Percentiles rank a stretch among this genome's conserved stretches.
phyloP scores from a whole-genome alignment of 2,329 filamentous ascomycete species.

The Aaosphaeria pasadenensis region DNA sequence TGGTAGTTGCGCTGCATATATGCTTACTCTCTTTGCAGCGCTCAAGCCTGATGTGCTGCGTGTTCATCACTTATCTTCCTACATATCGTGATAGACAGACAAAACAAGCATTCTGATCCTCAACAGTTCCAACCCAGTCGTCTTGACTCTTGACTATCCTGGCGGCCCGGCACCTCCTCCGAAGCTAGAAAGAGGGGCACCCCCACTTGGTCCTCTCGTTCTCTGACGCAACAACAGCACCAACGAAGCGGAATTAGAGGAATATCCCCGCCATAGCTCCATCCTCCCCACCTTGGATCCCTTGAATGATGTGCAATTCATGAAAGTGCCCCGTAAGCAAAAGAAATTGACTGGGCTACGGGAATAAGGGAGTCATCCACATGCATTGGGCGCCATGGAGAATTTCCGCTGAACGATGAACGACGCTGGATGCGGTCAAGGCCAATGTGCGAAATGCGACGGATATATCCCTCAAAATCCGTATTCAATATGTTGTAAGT shows the following conservation, averaged over 20 bases:
- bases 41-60: not conserved
- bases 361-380: too few relatives aligned
- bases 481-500: too few relatives aligned
- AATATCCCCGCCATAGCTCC: slow-evolving; percentile 18
- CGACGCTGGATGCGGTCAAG: too few relatives aligned
- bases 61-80: not conserved
- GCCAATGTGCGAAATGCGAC: too few relatives aligned
- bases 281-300: not conserved
- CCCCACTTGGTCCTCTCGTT: not conserved
- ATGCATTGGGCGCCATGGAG: too few relatives aligned
- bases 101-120: not conserved
- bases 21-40: too few relatives aligned
- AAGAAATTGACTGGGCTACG: too few relatives aligned
- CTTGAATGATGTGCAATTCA: not conserved
- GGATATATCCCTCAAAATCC: too few relatives aligned
- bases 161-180: too few relatives aligned
- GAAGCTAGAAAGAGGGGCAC: too few relatives aligned
- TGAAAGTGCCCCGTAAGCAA: not conserved
- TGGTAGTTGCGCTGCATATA: too few relatives aligned
- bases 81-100: not conserved
- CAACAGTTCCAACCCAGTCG: not conserved
- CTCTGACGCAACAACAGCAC: slow-evolving; percentile 4
- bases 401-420: too few relatives aligned
- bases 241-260: slow-evolving; percentile 4
- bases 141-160: not conserved